Evolutionary conservation across 2,329 filamentous ascomycete genomes (phyloP).

Genomic region (Cryphonectria nitschkei): DNA sequence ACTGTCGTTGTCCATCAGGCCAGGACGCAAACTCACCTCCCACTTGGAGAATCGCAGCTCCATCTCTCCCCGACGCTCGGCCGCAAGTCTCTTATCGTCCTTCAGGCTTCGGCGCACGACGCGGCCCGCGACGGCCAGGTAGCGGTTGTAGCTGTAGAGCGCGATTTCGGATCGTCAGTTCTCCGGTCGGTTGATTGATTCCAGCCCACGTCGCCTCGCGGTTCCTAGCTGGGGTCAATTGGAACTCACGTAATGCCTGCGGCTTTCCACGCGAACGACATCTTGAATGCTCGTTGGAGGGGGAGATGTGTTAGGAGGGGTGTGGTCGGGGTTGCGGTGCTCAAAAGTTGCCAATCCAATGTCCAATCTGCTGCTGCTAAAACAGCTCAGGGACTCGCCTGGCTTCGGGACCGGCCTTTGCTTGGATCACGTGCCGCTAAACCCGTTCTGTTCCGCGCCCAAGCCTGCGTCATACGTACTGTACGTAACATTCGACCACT

Average conservation of each 20-base stretch:
- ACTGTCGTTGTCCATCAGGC: not conserved
- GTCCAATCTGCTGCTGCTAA: constrained; percentile 17
- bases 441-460: constrained; percentile 9
- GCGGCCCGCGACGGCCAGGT: constrained; percentile 92
- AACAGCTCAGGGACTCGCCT: constrained; percentile 26
- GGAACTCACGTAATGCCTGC: constrained; percentile 89
- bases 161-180: constrained; percentile 22
- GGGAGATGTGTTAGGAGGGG: constrained; percentile 23
- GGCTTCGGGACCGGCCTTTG: constrained; percentile 13
- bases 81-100: constrained; percentile 84
- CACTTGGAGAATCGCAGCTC: constrained; percentile 93
- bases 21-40: constrained; percentile 70
- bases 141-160: constrained; percentile 91
- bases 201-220: constrained; percentile 2
- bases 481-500: constrained; percentile 6
- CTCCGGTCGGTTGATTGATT: not conserved
- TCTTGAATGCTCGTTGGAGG: constrained; percentile 60
- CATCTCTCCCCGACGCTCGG: constrained; percentile 88
- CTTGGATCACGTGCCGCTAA: constrained; percentile 7
- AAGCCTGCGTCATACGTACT: constrained; percentile 15
- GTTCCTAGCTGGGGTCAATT: constrained; percentile 31
- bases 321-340: constrained; percentile 13
- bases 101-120: constrained; percentile 96
- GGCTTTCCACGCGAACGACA: constrained; percentile 98
- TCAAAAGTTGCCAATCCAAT: constrained; percentile 18